These are phyloP conservation scores for Lathyrus oleraceus DNA, from an alignment of 306 rosid species.

Conservation along the genomic window DNA sequence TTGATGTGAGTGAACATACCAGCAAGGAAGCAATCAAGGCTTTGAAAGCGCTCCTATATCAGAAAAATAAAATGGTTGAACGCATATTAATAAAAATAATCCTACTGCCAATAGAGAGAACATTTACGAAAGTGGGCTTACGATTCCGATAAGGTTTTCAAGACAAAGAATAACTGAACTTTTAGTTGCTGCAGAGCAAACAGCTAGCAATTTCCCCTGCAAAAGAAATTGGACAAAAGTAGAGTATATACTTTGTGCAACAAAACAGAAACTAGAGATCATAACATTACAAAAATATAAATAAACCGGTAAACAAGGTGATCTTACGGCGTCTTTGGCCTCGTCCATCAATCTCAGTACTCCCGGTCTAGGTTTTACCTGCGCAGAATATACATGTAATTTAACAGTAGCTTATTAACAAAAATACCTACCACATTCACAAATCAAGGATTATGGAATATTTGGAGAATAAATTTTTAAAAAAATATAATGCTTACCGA, in stretches of 20 bases:
- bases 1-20: constrained; percentile 48
- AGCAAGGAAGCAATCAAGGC: constrained; percentile 98
- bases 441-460: constrained; percentile 1
- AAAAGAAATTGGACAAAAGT: constrained; percentile 22
- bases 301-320: constrained; percentile 8
- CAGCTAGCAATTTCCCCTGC: constrained; percentile 84
- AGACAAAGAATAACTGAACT: constrained; percentile 91
- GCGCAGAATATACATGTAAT: constrained; percentile 25
- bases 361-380: constrained; percentile 96
- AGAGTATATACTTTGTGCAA: neutral
- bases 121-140: constrained; percentile 41
- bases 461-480: constrained; percentile 20
- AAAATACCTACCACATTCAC: constrained; percentile 3
- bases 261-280: constrained; percentile 18
- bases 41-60: constrained; percentile 83
- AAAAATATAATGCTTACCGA: constrained; percentile 55
- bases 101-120: constrained; percentile 8
- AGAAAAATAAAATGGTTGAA: constrained; percentile 31
- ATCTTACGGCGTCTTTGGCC: constrained; percentile 86
- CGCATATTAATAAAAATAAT: neutral
- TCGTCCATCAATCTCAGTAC: constrained; percentile 94
- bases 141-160: constrained; percentile 83
- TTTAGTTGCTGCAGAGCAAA: constrained; percentile 98
- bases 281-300: constrained; percentile 11
- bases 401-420: constrained; percentile 17